Evolutionary conservation across 225 moss, liverwort and hornwort species (phyloP).

Genomic region (Ulota crispa): DNA sequence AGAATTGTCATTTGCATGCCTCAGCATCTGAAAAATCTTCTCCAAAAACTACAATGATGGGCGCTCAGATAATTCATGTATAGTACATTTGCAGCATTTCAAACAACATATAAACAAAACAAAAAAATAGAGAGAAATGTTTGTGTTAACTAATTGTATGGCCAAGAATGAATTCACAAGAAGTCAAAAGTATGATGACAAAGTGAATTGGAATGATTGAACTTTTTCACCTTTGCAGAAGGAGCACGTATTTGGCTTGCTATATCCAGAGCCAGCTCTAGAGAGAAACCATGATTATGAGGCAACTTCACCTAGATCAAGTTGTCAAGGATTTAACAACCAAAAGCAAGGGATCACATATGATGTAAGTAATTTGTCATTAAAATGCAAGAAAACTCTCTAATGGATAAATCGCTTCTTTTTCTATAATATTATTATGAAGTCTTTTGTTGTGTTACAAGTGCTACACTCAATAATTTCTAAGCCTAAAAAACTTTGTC

Average conservation of each 20-base stretch:
- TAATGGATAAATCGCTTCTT: neutral
- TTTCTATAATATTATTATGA: neutral
- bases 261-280: slow-evolving; percentile 25
- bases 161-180: neutral
- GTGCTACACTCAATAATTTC: neutral
- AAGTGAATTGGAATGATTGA: neutral
- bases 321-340: slow-evolving; percentile 20
- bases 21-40: slow-evolving; percentile 28
- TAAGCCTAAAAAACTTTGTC: neutral
- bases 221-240: slow-evolving; percentile 30
- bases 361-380: slow-evolving; percentile 18
- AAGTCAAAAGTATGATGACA: neutral
- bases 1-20: slow-evolving; percentile 37
- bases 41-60: slow-evolving; percentile 31
- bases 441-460: neutral
- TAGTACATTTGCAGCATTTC: neutral
- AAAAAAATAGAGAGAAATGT: neutral
- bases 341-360: slow-evolving; percentile 12
- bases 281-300: slow-evolving; percentile 30
- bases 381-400: slow-evolving; percentile 7
- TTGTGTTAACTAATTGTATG: slow-evolving; percentile 1
- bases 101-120: neutral
- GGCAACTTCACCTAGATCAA: slow-evolving; percentile 29
- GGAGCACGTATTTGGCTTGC: slow-evolving; percentile 26
- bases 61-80: slow-evolving; percentile 47